These are phyloP conservation scores for Fusarium poae DNA, from an alignment of 2,329 filamentous ascomycete genomes.

Conservation along the genomic window DNA sequence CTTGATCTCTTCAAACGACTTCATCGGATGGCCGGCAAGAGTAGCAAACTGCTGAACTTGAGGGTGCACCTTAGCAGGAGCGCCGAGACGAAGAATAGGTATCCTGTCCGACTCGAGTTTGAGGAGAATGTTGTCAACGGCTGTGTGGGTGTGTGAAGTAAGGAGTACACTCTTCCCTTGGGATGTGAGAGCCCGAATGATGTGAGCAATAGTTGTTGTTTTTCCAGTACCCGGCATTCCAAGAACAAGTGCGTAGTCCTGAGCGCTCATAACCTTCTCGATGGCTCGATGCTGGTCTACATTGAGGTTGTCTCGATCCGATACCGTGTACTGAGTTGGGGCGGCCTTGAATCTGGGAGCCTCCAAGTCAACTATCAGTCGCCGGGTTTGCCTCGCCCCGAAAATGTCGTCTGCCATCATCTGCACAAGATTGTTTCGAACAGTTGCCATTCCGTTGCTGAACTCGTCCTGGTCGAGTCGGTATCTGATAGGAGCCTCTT, in stretches of 20 bases:
- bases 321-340: conserved; percentile 73
- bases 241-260: conserved; percentile 95
- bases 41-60: conserved; percentile 89
- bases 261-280: conserved; percentile 93
- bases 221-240: conserved; percentile 99
- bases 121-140: conserved; percentile 96
- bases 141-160: conserved; percentile 96
- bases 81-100: conserved; percentile 86
- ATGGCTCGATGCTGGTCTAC: conserved; percentile 89
- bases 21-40: conserved; percentile 79
- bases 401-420: conserved; percentile 86
- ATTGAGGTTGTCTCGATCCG: conserved; percentile 78
- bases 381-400: conserved; percentile 78
- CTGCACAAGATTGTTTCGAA: conserved; percentile 92
- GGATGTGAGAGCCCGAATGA: conserved; percentile 88
- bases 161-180: conserved; percentile 93
- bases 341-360: conserved; percentile 78
- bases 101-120: conserved; percentile 87
- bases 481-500: conserved; percentile 74
- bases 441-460: conserved; percentile 95
- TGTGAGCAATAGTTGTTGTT: conserved; percentile 97
- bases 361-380: conserved; percentile 82
- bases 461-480: conserved; percentile 98
- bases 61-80: conserved; percentile 85
- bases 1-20: conserved; percentile 85